These are phyloP conservation scores for Stephania cephalantha DNA, from an alignment of 164 flowering plant genomes.

Conservation along the genomic window DNA sequence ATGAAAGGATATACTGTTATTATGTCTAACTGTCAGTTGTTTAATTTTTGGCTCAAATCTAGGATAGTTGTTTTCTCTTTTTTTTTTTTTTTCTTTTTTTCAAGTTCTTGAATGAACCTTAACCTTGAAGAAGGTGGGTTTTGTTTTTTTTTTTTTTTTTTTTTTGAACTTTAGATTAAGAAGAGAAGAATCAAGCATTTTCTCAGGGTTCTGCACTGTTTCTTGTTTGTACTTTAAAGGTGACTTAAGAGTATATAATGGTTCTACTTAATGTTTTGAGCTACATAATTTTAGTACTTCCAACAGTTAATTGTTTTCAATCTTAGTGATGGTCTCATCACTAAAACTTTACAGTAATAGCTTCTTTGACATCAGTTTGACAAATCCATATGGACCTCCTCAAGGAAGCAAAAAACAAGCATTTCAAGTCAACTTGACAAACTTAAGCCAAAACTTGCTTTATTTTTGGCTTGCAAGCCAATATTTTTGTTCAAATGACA, in stretches of 20 bases:
- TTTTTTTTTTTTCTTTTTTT: not conserved
- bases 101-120: not conserved
- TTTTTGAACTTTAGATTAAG: not conserved
- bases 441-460: too few relatives aligned
- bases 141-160: not conserved
- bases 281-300: not conserved
- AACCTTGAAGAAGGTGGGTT: not conserved
- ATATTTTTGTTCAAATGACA: too few relatives aligned
- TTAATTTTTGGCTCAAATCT: not conserved
- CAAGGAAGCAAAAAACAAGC: too few relatives aligned
- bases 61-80: not conserved
- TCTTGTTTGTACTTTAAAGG: not conserved
- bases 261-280: not conserved
- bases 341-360: not conserved
- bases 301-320: not conserved
- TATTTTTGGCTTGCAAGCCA: too few relatives aligned
- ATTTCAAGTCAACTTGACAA: too few relatives aligned
- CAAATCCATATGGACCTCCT: not conserved
- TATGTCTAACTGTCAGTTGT: not conserved
- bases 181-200: not conserved
- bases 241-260: not conserved
- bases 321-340: not conserved
- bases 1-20: not conserved
- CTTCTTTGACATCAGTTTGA: not conserved
- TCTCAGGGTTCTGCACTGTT: not conserved